Evolutionary conservation across 2,329 filamentous ascomycete genomes (phyloP).

Genomic region (Aspergillus sergii): DNA sequence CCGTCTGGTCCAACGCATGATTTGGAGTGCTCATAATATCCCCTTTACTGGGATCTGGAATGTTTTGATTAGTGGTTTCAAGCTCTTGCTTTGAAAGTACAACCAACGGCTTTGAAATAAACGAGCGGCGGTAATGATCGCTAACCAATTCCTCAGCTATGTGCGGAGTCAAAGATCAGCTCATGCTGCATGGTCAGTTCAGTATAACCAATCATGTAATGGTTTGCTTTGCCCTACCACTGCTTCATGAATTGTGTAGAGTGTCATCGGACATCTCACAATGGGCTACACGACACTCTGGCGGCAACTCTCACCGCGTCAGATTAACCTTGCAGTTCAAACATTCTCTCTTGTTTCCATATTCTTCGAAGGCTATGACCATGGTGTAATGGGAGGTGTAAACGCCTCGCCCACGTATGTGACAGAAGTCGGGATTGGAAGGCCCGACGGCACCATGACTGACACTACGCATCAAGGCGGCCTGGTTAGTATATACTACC

Average conservation of each 20-base stretch:
- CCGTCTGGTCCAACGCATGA: slow-evolving; percentile 48
- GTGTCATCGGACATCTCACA: background rate
- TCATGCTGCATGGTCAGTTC: background rate
- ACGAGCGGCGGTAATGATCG: background rate
- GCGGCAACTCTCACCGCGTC: slow-evolving; percentile 45
- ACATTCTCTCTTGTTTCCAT: slow-evolving; percentile 37
- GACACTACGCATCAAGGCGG: slow-evolving; percentile 55
- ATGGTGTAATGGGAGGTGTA: slow-evolving; percentile 58
- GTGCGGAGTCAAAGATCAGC: background rate
- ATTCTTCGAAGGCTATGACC: slow-evolving; percentile 54
- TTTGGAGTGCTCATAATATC: background rate
- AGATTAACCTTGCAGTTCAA: slow-evolving; percentile 46
- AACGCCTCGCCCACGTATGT: slow-evolving; percentile 46
- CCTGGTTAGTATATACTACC: slow-evolving; percentile 57
- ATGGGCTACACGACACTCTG: slow-evolving; percentile 48
- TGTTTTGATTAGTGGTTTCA: background rate
- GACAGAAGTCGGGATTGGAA: slow-evolving; percentile 48
- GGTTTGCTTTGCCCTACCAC: background rate
- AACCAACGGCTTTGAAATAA: background rate
- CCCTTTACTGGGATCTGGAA: background rate
- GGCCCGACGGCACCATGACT: slow-evolving; percentile 49
- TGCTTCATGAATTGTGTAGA: background rate
- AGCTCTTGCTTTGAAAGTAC: background rate
- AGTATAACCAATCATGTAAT: background rate
- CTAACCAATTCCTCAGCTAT: background rate